Percentiles rank a stretch among this genome's conserved stretches.
Conservation (phyloP, 768 basidiomycete species). For the Crepidotus variabilis region DNA sequence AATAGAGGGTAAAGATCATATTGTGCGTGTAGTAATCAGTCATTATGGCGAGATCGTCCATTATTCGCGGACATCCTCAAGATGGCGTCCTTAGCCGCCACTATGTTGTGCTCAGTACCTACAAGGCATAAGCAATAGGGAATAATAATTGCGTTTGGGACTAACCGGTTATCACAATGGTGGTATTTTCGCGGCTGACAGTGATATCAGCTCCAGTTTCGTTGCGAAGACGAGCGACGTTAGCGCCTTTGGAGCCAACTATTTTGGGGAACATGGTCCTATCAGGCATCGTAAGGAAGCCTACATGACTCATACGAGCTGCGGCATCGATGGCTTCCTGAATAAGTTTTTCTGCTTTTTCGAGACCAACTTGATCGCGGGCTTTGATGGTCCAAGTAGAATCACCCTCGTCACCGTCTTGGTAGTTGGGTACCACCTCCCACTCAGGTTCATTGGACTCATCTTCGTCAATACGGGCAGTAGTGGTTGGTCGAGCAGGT, state of each 20-base stretch:
- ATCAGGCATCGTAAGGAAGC: conserved; percentile 80
- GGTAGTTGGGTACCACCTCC: conserved; percentile 78
- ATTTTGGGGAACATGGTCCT: conserved; percentile 89
- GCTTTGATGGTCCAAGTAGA: conserved; percentile 84
- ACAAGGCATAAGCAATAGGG: conserved; percentile 7
- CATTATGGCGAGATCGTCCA: conserved; percentile 38
- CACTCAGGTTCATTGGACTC: conserved; percentile 48
- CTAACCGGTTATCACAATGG: conserved; percentile 84
- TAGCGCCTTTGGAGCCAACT: conserved; percentile 88
- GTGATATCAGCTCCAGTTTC: conserved; percentile 93
- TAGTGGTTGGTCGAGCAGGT: conserved; percentile 51
- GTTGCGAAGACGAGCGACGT: conserved; percentile 80
- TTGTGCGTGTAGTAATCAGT: conserved; percentile 9
- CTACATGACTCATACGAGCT: conserved; percentile 70
- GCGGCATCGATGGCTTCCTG: conserved; percentile 71
- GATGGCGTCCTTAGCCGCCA: conserved; percentile 76
- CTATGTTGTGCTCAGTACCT: conserved; percentile 70
- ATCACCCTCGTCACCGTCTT: conserved; percentile 78
- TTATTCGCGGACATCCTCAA: conserved; percentile 48
- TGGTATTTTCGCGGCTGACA: conserved; percentile 83
- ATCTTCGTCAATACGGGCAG: conserved; percentile 85
- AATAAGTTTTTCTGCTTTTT: conserved; percentile 67
- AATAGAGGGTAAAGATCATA: too few relatives aligned
- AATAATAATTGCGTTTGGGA: conserved; percentile 6
- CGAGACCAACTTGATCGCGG: conserved; percentile 71